These are phyloP conservation scores for Gossypium ekmanianum DNA, from an alignment of 345 rosid genomes.

Conservation along the genomic window DNA sequence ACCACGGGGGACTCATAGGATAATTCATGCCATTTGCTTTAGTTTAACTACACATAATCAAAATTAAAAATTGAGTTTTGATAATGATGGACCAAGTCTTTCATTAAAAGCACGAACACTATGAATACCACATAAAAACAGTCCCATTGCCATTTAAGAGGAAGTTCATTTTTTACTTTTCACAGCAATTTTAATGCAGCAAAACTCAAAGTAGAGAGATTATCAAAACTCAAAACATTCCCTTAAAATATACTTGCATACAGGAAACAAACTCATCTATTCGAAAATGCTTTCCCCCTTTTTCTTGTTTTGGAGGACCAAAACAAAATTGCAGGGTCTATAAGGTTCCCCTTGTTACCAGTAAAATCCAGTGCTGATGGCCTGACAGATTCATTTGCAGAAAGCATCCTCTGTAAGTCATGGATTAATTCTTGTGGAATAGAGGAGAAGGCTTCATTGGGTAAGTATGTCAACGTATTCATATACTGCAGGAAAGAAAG, in stretches of 20 bases:
- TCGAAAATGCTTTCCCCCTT: background rate
- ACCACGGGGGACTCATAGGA: background rate
- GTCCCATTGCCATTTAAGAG: too few relatives aligned
- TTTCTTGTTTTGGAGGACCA: too few relatives aligned
- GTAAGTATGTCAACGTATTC: slow-evolving; percentile 85
- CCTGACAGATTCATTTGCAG: slow-evolving; percentile 75
- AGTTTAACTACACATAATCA: background rate
- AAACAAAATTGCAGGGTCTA: background rate
- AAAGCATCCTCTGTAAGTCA: slow-evolving; percentile 90
- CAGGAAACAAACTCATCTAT: background rate
- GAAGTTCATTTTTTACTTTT: too few relatives aligned
- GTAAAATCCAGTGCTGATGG: slow-evolving; percentile 92
- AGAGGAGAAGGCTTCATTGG: slow-evolving; percentile 81
- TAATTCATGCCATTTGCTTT: slow-evolving; percentile 1
- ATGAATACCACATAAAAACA: too few relatives aligned
- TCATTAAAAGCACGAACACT: background rate
- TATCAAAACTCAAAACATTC: background rate
- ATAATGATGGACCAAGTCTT: background rate
- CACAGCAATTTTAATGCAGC: too few relatives aligned
- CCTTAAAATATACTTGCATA: background rate
- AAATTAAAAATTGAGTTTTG: background rate
- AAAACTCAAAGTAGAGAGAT: background rate
- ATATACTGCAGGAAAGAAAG: slow-evolving; percentile 60
- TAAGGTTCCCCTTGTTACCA: slow-evolving; percentile 35
- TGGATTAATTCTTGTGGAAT: slow-evolving; percentile 78